Evolutionary conservation across 1,139 yeast genomes (phyloP).

Genomic region (Fermentozyma sake): DNA sequence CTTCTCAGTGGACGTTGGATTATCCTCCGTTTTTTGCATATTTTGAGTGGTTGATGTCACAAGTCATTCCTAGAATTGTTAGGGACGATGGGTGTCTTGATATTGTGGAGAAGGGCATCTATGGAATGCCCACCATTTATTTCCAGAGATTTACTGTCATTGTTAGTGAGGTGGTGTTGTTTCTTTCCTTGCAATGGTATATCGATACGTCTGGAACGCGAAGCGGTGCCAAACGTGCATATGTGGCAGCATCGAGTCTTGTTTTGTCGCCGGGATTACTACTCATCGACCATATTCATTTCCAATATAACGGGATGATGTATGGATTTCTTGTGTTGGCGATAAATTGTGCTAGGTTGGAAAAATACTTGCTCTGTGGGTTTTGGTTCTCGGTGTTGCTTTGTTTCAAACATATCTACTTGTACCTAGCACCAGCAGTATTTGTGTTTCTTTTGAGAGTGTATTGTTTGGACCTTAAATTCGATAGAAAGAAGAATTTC

Average conservation of each 20-base stretch:
- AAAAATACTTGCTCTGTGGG: conserved; percentile 61
- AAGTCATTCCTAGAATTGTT: conserved; percentile 63
- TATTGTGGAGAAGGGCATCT: conserved; percentile 59
- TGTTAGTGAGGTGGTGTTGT: conserved; percentile 67
- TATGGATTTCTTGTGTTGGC: conserved; percentile 78
- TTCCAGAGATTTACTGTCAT: conserved; percentile 84
- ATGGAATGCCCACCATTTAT: conserved; percentile 72
- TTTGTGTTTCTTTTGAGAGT: conserved; percentile 72
- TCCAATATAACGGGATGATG: conserved; percentile 91
- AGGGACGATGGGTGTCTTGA: conserved; percentile 74
- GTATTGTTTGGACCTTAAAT: conserved; percentile 53
- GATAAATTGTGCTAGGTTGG: conserved; percentile 63
- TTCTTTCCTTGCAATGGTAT: conserved; percentile 67
- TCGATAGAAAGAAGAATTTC: conserved; percentile 21
- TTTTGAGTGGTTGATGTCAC: conserved; percentile 78
- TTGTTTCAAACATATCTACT: conserved; percentile 91
- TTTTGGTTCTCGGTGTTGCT: conserved; percentile 69
- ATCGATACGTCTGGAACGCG: conserved; percentile 45
- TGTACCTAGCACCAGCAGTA: conserved; percentile 93
- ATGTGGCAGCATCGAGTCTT: conserved; percentile 78
- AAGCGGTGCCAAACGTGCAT: conserved; percentile 40
- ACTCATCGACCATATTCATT: conserved; percentile 88
- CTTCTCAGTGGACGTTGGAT: conserved; percentile 93
- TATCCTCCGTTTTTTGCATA: conserved; percentile 98
- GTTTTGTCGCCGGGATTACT: conserved; percentile 85